Evolutionary conservation across 495 filamentous ascomycete species (phyloP).

Genomic region (Aspergillus kassunensis): DNA sequence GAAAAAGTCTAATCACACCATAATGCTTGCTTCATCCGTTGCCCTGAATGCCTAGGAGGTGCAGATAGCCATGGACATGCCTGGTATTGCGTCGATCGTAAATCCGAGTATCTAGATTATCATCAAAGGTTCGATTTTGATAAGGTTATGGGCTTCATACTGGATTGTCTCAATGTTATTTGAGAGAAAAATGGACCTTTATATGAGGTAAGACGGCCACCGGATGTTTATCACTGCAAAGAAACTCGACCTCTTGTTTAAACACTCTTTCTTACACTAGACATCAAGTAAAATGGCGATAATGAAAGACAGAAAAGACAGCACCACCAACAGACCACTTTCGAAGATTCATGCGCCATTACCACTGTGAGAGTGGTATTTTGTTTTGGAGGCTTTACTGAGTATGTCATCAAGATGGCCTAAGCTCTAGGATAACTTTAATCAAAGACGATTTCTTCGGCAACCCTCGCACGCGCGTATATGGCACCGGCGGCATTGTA

Average conservation of each 20-base stretch:
- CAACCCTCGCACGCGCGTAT: slow-evolving; percentile 1
- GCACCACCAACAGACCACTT: too few species aligned
- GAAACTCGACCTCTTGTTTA: too few species aligned
- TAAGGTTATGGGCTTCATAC: not conserved
- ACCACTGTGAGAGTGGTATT: too few species aligned
- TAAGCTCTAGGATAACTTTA: too few species aligned
- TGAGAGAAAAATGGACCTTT: not conserved
- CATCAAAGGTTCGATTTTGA: not conserved
- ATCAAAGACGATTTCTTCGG: not conserved
- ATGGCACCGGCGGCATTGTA: slow-evolving; percentile 7
- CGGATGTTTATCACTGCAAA: too few species aligned
- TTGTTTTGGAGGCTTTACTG: too few species aligned
- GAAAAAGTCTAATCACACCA: not conserved
- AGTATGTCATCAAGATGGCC: too few species aligned
- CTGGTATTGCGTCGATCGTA: not conserved
- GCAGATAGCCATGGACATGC: not conserved
- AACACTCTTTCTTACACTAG: too few species aligned
- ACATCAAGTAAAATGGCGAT: too few species aligned
- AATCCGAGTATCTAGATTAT: not conserved
- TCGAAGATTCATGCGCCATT: too few species aligned
- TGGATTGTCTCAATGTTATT: not conserved
- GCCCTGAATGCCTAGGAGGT: not conserved
- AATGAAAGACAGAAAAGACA: too few species aligned
- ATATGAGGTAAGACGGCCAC: too few species aligned
- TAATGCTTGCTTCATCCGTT: not conserved